phyloP scores from a whole-genome alignment of 495 filamentous ascomycete species.

The Xylaria bambusicola region DNA sequence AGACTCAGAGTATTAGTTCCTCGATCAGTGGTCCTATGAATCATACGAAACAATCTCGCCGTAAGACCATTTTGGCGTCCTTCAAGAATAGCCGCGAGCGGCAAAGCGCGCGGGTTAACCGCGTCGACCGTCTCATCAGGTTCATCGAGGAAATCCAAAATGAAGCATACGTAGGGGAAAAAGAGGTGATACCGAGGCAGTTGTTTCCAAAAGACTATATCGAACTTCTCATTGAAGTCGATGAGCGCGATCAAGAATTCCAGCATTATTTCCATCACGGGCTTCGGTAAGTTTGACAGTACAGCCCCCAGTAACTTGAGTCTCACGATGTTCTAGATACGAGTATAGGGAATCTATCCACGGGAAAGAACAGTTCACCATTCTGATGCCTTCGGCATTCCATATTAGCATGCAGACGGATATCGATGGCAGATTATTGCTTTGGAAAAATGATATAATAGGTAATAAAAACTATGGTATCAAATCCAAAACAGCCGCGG shows the following conservation, averaged over 20 bases:
- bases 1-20: neutral
- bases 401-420: neutral
- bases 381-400: slow-evolving; percentile 3
- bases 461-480: neutral
- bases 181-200: neutral
- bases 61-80: neutral
- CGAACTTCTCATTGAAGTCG: neutral
- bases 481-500: neutral
- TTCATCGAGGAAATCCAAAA: neutral
- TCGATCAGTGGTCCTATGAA: neutral
- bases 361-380: neutral
- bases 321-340: neutral
- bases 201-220: neutral
- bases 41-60: neutral
- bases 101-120: neutral
- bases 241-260: neutral
- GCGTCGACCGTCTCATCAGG: slow-evolving; percentile 1
- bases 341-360: slow-evolving; percentile 1
- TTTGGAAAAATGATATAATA: neutral
- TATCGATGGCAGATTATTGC: neutral
- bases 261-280: neutral
- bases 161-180: neutral
- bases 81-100: neutral
- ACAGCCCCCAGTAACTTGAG: neutral
- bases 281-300: neutral